Evolutionary conservation across 768 basidiomycete species (phyloP), one percentile per base, ranked within the genome.

Genomic region (Mycena galopus): DNA sequence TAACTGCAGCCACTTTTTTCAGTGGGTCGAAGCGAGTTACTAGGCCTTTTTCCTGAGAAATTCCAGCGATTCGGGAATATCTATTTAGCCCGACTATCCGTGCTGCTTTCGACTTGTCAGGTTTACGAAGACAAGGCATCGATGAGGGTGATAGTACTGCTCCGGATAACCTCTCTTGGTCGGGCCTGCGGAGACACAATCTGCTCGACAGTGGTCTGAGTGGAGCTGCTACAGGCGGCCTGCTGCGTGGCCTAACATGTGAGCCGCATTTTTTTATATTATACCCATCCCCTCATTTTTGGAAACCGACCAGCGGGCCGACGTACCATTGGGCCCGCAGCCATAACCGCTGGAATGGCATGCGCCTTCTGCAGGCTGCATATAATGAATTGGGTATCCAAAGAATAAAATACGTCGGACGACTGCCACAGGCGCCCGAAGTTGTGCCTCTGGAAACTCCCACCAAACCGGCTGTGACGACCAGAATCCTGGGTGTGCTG

Each of bases 1-100:
- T 95, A 21, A 92, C 89, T 12, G 91, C 93, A 8, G 85, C 89
- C 11, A 88, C 91, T 0, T 96, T 96, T 82, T 96, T 96, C 81
- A 87, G 96, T 96, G 70, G 65, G 92, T 84, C 33, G 9, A 33
- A 9, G n/a, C 12, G 17, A 35, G 70, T 58, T 29, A 4, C 37
- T 53, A 25, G 1, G n/a, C 68, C 51, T 9, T 23, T 33, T 23
- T 61, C 51, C 11, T 53, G 60, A 10, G 72, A 39, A 29, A 21
- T 37, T 44, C 61, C 73, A 96, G 96, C 89, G 69, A 79, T 93
- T 63, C 89, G 94, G 71, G 96, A 96, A 85, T 94, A 91, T 77
- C 77, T 89, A n/a, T 82, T 95, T 60, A 88, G 89, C 55, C 96
- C 96, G 0, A 68, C 88, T 86, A 11, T 81, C 81, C 27, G 80